phyloP scores from a whole-genome alignment of 1,284 basidiomycete species.

The Microbotryum saponariae region DNA sequence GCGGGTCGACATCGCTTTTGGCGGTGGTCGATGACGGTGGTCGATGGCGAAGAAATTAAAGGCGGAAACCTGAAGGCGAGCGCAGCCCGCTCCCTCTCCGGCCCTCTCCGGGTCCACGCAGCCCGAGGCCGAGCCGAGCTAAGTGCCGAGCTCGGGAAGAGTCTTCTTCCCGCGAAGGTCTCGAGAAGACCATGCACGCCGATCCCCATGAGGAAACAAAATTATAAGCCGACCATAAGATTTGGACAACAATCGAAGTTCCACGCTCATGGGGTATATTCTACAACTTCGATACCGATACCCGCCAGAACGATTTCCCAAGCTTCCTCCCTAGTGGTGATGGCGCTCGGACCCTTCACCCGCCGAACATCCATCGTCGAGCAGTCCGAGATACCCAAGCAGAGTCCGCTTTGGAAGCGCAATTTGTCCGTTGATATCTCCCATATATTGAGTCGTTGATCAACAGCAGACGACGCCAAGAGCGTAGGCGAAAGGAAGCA shows the following conservation, averaged over 20 bases:
- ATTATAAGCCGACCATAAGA: too few relatives aligned
- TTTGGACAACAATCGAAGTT: too few relatives aligned
- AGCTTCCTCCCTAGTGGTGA: background rate
- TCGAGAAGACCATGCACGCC: background rate
- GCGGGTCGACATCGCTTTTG: background rate
- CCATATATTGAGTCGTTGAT: slow-evolving; percentile 1
- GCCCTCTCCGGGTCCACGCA: too few relatives aligned
- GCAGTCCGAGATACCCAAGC: background rate
- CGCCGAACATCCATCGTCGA: background rate
- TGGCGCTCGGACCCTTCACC: background rate
- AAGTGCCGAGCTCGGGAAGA: background rate
- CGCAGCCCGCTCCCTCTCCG: too few relatives aligned
- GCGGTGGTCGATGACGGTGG: background rate
- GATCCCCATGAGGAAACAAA: background rate
- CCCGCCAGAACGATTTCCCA: background rate
- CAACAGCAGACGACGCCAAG: background rate
- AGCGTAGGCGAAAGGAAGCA: background rate
- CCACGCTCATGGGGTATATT: background rate
- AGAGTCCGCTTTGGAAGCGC: background rate
- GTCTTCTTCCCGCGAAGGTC: too few relatives aligned
- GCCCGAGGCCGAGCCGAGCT: background rate
- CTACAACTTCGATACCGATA: background rate
- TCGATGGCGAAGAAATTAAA: too few relatives aligned
- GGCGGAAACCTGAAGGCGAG: too few relatives aligned
- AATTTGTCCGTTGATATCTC: background rate